Percentiles rank a stretch among this genome's conserved stretches.
phyloP scores from a whole-genome alignment of 1,284 basidiomycete species.

The Trametes sp. region DNA sequence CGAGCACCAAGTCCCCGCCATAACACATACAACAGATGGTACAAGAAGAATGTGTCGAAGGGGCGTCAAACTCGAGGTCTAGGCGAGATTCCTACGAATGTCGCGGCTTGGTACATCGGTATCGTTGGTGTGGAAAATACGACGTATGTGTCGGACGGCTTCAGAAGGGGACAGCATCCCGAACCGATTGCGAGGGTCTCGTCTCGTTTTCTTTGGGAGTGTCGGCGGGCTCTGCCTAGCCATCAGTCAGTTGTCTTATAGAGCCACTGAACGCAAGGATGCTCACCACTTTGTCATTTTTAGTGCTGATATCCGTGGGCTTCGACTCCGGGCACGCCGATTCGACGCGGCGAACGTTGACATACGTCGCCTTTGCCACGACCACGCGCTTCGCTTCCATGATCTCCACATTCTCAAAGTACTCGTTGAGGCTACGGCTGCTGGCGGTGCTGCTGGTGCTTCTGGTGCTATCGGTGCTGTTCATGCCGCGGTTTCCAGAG shows the following conservation, averaged over 20 bases:
- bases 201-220: not conserved
- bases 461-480: slow-evolving; percentile 4
- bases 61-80: not conserved
- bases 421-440: slow-evolving; percentile 7
- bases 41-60: not conserved
- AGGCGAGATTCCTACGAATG: not conserved
- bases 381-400: slow-evolving; percentile 4
- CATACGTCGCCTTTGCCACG: slow-evolving; percentile 9
- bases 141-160: not conserved
- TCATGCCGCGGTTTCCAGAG: no score
- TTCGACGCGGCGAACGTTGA: not conserved
- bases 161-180: not conserved
- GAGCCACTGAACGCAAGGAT: not conserved
- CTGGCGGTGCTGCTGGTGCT: not conserved
- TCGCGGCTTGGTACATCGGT: not conserved
- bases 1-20: no score
- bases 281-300: not conserved
- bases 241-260: slow-evolving; percentile 8
- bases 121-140: not conserved
- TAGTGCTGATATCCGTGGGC: not conserved
- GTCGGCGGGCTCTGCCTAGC: not conserved
- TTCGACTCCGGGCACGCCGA: not conserved
- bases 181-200: not conserved
- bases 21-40: no score
- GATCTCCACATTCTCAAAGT: slow-evolving; percentile 5